These are phyloP conservation scores for Amauroascus verrucosus DNA, from an alignment of 2,329 filamentous ascomycete species.

Conservation along the genomic window DNA sequence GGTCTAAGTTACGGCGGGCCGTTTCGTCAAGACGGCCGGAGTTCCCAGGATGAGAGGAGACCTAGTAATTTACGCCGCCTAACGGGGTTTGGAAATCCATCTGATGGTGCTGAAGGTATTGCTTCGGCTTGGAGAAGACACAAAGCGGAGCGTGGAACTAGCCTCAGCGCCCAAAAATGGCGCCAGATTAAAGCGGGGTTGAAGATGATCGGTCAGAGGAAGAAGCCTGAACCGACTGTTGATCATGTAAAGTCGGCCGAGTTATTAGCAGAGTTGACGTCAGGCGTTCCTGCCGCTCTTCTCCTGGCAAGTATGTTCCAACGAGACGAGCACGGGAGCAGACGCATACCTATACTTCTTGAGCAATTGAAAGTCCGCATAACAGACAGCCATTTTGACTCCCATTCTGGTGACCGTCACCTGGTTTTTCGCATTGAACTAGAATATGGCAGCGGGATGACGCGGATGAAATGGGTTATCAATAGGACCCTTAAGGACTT, in stretches of 20 bases:
- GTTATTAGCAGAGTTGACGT: conserved; percentile 86
- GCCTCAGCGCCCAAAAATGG: conserved; percentile 72
- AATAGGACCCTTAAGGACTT: conserved; percentile 81
- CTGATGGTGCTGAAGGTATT: conserved; percentile 53
- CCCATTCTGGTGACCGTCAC: conserved; percentile 53
- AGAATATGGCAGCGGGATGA: conserved; percentile 91
- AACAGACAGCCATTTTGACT: conserved; percentile 64
- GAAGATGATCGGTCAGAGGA: conserved; percentile 63
- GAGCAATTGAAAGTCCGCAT: conserved; percentile 89
- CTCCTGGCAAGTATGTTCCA: conserved; percentile 98
- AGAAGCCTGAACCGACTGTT: conserved; percentile 72
- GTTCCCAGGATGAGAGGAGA: conserved; percentile 43
- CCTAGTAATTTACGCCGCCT: conserved; percentile 56
- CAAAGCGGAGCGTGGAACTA: conserved; percentile 56
- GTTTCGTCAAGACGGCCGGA: conserved; percentile 43
- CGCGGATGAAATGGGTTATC: conserved; percentile 93
- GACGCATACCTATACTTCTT: conserved; percentile 83
- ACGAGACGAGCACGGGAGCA: conserved; percentile 89
- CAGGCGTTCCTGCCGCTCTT: conserved; percentile 82
- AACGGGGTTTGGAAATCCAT: conserved; percentile 53
- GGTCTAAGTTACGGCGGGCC: conserved; percentile 38
- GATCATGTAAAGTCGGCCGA: conserved; percentile 95
- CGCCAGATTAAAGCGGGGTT: conserved; percentile 83
- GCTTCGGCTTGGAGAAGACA: conserved; percentile 45
- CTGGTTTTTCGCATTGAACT: conserved; percentile 83